Conservation (phyloP, 2,329 filamentous ascomycete genomes). For the Arthrobotrys iridis region DNA sequence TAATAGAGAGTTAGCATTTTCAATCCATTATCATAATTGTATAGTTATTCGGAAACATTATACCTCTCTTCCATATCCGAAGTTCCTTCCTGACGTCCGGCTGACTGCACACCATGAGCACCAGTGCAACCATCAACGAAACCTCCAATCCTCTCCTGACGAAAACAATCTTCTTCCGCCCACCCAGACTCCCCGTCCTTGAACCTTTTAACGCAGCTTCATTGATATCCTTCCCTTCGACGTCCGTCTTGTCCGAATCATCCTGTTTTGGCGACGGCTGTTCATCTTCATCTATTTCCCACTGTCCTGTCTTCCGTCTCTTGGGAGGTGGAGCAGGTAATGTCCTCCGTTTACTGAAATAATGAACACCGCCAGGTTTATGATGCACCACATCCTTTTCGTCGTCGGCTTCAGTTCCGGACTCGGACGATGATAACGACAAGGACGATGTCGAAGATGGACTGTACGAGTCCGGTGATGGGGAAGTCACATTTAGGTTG, state of each 20-base stretch:
- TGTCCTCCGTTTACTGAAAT: conserved; percentile 48
- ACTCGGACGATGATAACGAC: conserved; percentile 61
- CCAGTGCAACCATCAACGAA: conserved; percentile 55
- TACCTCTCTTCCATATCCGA: conserved; percentile 56
- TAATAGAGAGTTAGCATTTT: conserved; percentile 6
- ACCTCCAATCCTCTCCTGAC: conserved; percentile 57
- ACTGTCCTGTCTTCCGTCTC: conserved; percentile 55
- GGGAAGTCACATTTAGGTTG: conserved; percentile 11
- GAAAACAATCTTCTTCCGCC: conserved; percentile 56
- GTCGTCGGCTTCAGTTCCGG: conserved; percentile 58
- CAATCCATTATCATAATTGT: conserved; percentile 24
- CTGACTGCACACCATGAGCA: conserved; percentile 55
- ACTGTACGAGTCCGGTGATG: background rate
- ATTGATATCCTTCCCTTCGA: conserved; percentile 45
- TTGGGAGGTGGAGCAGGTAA: conserved; percentile 56
- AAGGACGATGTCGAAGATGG: conserved; percentile 41
- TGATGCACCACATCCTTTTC: conserved; percentile 55
- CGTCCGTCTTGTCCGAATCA: conserved; percentile 40
- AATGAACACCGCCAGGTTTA: conserved; percentile 25
- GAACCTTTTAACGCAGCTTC: conserved; percentile 32
- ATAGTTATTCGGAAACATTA: conserved; percentile 36
- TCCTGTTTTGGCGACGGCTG: conserved; percentile 54
- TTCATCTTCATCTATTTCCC: conserved; percentile 56
- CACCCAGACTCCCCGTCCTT: conserved; percentile 45
- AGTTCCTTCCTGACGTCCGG: conserved; percentile 56